A percentile compares a stretch with the other conserved stretches of the same genome.
Conservation (phyloP, 2,329 filamentous ascomycete species). For the Coniosporium tulheliwenetii region DNA sequence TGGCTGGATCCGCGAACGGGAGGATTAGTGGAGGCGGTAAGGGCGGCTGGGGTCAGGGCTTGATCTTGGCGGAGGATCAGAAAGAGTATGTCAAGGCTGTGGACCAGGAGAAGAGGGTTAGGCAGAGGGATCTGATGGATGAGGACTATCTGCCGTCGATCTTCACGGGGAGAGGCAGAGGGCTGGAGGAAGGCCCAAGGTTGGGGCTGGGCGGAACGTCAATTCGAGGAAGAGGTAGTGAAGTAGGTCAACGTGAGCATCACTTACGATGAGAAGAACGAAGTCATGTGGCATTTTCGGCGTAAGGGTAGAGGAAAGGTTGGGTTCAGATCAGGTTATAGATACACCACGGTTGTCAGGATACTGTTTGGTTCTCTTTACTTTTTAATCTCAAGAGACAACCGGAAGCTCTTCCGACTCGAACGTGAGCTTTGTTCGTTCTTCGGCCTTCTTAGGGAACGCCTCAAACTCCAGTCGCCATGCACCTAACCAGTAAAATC, state of each 20-base stretch:
- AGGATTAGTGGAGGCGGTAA: constrained; percentile 58
- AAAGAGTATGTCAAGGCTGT: constrained; percentile 67
- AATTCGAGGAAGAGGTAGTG: constrained; percentile 55
- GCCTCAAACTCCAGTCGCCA: no score
- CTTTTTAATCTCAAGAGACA: no score
- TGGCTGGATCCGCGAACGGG: constrained; percentile 65
- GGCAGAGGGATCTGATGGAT: constrained; percentile 79
- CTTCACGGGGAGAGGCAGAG: constrained; percentile 57
- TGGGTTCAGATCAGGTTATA: no score
- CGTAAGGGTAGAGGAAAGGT: no score
- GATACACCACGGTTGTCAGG: no score
- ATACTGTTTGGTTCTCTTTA: no score
- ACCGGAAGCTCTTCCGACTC: no score
- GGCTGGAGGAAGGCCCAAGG: constrained; percentile 50
- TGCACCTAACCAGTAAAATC: no score
- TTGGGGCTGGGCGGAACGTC: constrained; percentile 75
- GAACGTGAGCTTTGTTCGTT: no score
- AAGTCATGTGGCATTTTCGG: no score
- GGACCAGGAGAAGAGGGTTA: constrained; percentile 47
- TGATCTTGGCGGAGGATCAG: constrained; percentile 88
- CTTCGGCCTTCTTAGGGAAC: no score
- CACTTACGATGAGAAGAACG: no score
- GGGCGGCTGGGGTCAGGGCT: constrained; percentile 67
- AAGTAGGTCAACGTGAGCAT: background rate
- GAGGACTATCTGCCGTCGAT: constrained; percentile 82